These are phyloP conservation scores for Codiaeum variegatum DNA, from an alignment of 441 rosid genomes.

Conservation along the genomic window DNA sequence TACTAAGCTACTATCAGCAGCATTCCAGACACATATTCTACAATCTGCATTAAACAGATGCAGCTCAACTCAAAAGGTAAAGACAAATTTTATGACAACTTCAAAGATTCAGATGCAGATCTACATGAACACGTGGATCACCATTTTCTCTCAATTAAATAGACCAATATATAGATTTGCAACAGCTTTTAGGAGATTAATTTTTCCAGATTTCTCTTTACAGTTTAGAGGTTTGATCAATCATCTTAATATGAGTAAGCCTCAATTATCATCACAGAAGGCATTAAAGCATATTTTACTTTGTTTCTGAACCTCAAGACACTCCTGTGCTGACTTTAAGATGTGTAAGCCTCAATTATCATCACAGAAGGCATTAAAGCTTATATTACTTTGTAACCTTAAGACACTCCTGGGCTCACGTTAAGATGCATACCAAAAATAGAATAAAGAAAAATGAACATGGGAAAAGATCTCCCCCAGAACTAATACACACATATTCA, in stretches of 20 bases:
- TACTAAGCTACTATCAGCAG: slow-evolving; percentile 90
- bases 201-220: background rate
- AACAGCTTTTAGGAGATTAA: slow-evolving; percentile 3
- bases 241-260: slow-evolving; percentile 4
- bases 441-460: background rate
- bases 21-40: slow-evolving; percentile 99
- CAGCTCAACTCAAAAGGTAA: slow-evolving; percentile 10
- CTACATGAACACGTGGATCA: background rate
- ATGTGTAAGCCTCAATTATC: background rate
- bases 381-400: background rate
- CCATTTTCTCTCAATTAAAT: slow-evolving; percentile 1
- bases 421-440: background rate
- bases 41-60: slow-evolving; percentile 60
- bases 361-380: background rate
- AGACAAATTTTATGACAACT: slow-evolving; percentile 21
- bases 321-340: no score
- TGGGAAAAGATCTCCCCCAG: background rate
- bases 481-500: background rate
- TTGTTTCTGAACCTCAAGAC: background rate
- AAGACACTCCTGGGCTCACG: background rate
- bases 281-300: background rate
- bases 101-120: slow-evolving; percentile 1
- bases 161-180: background rate
- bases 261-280: background rate
- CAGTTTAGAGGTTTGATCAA: background rate